Conservation (phyloP, 75 land plant genomes). For the Isoetes taiwanensis region DNA sequence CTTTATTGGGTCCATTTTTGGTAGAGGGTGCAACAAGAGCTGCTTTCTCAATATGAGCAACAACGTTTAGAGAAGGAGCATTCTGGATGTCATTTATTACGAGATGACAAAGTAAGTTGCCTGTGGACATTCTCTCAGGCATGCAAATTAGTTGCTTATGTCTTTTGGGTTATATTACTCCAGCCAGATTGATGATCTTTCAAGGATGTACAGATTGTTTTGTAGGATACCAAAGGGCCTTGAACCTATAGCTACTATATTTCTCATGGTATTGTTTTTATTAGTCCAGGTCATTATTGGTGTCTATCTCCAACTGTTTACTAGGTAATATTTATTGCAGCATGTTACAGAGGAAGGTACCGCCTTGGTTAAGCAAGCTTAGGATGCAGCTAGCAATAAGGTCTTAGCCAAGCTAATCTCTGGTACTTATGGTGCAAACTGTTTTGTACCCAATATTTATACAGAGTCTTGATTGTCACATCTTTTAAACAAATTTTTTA, state of each 20-base stretch:
- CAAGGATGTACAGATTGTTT: constrained; percentile 80
- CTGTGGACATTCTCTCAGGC: not conserved
- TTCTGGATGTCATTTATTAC: constrained; percentile 74
- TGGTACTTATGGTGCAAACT: too few relatives aligned
- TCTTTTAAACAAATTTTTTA: too few relatives aligned
- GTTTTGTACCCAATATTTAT: too few relatives aligned
- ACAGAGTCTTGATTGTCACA: too few relatives aligned
- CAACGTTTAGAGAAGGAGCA: constrained; percentile 82
- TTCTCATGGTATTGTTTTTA: constrained; percentile 5
- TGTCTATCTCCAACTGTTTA: too few relatives aligned
- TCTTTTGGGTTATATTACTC: not conserved
- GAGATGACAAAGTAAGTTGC: constrained; percentile 67
- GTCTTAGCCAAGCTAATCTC: too few relatives aligned
- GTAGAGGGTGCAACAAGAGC: constrained; percentile 78
- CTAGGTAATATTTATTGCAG: too few relatives aligned
- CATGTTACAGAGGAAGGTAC: constrained; percentile 75
- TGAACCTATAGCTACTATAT: constrained; percentile 70
- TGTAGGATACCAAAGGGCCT: constrained; percentile 52
- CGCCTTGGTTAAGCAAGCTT: constrained; percentile 67
- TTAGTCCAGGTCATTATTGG: not conserved
- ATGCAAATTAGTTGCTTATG: not conserved
- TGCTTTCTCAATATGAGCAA: constrained; percentile 50
- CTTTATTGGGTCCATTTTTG: constrained; percentile 2
- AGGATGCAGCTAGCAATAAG: constrained; percentile 79
- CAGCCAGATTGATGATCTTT: constrained; percentile 79